Base-by-base conservation (phyloP, 805 yeast genomes). In the Monosporozyma aquatica region DNA sequence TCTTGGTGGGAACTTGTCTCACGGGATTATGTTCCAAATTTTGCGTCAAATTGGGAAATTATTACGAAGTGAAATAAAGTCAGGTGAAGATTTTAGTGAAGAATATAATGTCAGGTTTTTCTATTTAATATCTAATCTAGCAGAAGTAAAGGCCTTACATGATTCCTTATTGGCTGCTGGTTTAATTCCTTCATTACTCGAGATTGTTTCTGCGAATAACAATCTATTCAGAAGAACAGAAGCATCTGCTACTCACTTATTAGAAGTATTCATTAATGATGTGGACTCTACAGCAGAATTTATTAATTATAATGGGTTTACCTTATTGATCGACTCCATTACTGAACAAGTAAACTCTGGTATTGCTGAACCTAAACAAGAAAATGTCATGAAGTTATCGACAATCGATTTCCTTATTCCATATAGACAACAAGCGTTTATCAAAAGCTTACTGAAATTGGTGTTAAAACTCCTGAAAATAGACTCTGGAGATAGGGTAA, bases 1-100 rank as follows among this genome's bases (percentile, higher is more conserved):
- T 10, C 60, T 87, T 48, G 86, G 92, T 17, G 96, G 92, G 8
- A 86, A 86, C 57, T 87, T 89, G 30, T 78, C 80, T 46, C 95
- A 89, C 61, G 97, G 97, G 1, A 64, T 78, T 10, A 55, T 89
- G 30, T 84, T 82, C 64, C 87, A 84, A 54, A 73, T 80, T 24
- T 58, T 87, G 23, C 73, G 89, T 43, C 69, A 69, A 34, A 75
- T 86, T n/a, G 67, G 75, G 42, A 75, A 77, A 44, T 63, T 70
- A 33, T 50, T 78, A 27, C 61, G 67, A 38, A 70, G 73, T 1
- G 69, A 62, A 45, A 44, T 50, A 1, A 45, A 53, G 4, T 69
- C 62, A 46, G 45, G 49, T 1, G 47, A 54, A 5, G 58, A 55
- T 17, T 56, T 67, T 6, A 75, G 73, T 22, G 79, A 78, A 45